These are phyloP conservation scores for Pyrus betulifolia DNA, from an alignment of 306 rosid genomes.

Conservation along the genomic window DNA sequence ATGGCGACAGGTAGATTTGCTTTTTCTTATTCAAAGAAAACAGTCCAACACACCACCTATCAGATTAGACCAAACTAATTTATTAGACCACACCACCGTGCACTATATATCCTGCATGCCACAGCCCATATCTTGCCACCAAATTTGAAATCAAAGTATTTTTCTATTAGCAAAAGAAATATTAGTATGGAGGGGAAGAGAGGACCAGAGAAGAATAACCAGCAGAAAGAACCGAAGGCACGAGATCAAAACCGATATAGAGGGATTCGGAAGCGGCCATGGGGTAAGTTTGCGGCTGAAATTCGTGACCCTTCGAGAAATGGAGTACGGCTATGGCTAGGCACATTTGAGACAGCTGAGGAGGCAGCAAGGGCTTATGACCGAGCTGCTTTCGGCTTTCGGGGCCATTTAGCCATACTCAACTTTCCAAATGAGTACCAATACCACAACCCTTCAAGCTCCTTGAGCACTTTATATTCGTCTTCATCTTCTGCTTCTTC, in stretches of 20 bases:
- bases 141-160: background rate
- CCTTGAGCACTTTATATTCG: background rate
- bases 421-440: conserved; percentile 79
- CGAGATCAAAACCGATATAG: conserved; percentile 38
- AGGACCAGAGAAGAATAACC: background rate
- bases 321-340: conserved; percentile 79
- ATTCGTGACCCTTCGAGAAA: conserved; percentile 86
- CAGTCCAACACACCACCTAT: background rate
- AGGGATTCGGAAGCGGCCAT: conserved; percentile 80
- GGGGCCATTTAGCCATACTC: conserved; percentile 81
- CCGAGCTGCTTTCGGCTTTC: conserved; percentile 67
- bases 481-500: conserved; percentile 6
- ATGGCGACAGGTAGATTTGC: background rate
- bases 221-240: conserved; percentile 4
- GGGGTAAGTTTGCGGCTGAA: conserved; percentile 93
- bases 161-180: background rate
- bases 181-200: conserved; percentile 38
- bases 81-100: background rate
- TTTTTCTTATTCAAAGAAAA: background rate
- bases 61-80: conserved; percentile 9
- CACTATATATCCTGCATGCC: conserved; percentile 1
- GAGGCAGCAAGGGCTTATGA: conserved; percentile 91
- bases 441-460: conserved; percentile 10
- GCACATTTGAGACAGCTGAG: conserved; percentile 78
- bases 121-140: conserved; percentile 1